Conservation (phyloP, 1,139 yeast genomes). For the Scheffersomyces illinoinensis region DNA sequence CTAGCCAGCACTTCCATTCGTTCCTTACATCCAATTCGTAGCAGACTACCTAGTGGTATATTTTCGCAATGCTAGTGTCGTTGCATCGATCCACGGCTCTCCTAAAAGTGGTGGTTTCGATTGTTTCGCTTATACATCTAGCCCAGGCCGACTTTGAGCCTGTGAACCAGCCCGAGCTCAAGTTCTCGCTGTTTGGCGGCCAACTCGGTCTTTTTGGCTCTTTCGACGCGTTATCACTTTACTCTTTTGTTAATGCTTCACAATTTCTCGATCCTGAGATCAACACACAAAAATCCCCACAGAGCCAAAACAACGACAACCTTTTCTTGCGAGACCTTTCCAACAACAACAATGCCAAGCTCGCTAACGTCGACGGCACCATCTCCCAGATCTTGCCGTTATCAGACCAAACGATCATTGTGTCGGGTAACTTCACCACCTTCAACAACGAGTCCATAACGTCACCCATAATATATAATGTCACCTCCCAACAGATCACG, state of each 20-base stretch:
- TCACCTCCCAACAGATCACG: constrained; percentile 42
- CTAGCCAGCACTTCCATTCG: neutral
- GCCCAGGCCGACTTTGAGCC: constrained; percentile 6
- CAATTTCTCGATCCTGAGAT: constrained; percentile 20
- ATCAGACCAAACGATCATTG: constrained; percentile 31
- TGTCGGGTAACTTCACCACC: constrained; percentile 45
- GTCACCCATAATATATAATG: constrained; percentile 58
- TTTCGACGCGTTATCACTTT: constrained; percentile 61
- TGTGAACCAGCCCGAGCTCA: constrained; percentile 29
- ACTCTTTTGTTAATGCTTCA: constrained; percentile 53
- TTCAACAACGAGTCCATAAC: constrained; percentile 37
- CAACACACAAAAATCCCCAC: constrained; percentile 10
- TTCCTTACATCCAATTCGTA: neutral
- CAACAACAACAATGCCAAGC: constrained; percentile 27
- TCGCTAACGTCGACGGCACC: constrained; percentile 37
- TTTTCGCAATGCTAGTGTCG: neutral
- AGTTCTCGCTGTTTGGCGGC: constrained; percentile 35
- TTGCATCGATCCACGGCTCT: neutral
- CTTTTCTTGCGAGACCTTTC: constrained; percentile 33
- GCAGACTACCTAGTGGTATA: neutral
- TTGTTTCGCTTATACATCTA: neutral
- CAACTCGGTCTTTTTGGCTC: constrained; percentile 64
- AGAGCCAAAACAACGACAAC: constrained; percentile 12
- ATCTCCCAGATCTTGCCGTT: constrained; percentile 28
- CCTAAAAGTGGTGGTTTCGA: neutral